Evolutionary conservation across 148 eudicot genomes (phyloP).

Genomic region (Mesembryanthemum crystallinum): DNA sequence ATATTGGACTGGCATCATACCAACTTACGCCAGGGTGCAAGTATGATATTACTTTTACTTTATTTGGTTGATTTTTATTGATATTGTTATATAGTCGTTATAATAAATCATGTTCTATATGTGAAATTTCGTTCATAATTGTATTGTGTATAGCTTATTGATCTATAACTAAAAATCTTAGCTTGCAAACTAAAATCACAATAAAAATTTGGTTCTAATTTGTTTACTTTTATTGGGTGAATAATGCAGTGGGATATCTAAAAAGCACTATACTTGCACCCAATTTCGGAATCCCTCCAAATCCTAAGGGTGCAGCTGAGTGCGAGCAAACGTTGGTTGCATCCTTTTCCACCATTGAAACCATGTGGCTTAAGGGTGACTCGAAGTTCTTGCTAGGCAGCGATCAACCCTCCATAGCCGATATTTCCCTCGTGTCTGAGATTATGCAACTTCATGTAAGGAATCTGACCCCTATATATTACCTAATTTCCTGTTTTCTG

Average conservation of each 20-base stretch:
- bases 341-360: slow-evolving; percentile 58
- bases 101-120: too few relatives aligned
- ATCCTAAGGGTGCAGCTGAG: slow-evolving; percentile 54
- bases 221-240: neutral
- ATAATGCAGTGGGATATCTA: slow-evolving; percentile 46
- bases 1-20: slow-evolving; percentile 92
- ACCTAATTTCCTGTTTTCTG: neutral
- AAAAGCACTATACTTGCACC: slow-evolving; percentile 42
- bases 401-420: slow-evolving; percentile 72
- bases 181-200: too few relatives aligned
- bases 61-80: too few relatives aligned
- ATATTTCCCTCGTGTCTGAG: slow-evolving; percentile 70
- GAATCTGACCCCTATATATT: neutral
- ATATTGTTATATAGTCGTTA: too few relatives aligned
- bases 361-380: slow-evolving; percentile 56
- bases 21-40: slow-evolving; percentile 74
- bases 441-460: slow-evolving; percentile 72
- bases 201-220: neutral
- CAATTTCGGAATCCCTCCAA: slow-evolving; percentile 35
- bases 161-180: too few relatives aligned
- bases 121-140: too few relatives aligned
- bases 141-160: too few relatives aligned
- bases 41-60: slow-evolving; percentile 25
- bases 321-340: slow-evolving; percentile 40
- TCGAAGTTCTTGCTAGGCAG: slow-evolving; percentile 66